A percentile compares a stretch with the other conserved stretches of the same genome.
Evolutionary conservation across 176 grass and related monocot species (phyloP).

Genomic region (Eleusine coracana): DNA sequence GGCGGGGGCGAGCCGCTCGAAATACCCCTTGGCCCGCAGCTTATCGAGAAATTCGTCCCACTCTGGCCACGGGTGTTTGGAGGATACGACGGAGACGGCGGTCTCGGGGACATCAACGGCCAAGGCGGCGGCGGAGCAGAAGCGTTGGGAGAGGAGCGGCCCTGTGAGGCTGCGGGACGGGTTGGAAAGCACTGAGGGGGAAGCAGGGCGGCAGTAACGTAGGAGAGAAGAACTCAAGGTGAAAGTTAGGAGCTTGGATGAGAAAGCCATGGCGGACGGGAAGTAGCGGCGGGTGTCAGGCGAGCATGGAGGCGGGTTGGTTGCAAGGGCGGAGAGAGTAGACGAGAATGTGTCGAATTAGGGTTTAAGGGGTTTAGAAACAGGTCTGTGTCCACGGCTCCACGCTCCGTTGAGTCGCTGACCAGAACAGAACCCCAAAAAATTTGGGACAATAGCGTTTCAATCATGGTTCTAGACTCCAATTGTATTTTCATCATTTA

Average conservation of each 20-base stretch:
- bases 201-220: constrained; percentile 37
- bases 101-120: constrained; percentile 2
- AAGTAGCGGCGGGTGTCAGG: constrained; percentile 5
- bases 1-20: constrained; percentile 35
- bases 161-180: constrained; percentile 30
- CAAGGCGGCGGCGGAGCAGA: constrained; percentile 49
- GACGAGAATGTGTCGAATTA: constrained; percentile 33
- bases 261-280: constrained; percentile 53
- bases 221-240: constrained; percentile 45
- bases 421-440: too few relatives aligned
- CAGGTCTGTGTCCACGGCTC: too few relatives aligned
- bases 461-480: too few relatives aligned
- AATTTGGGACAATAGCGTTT: too few relatives aligned
- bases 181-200: constrained; percentile 26
- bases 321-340: too few relatives aligned
- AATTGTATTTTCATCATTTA: too few relatives aligned
- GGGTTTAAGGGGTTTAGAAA: constrained; percentile 40
- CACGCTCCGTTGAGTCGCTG: too few relatives aligned
- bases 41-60: constrained; percentile 79
- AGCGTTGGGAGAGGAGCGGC: constrained; percentile 47
- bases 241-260: constrained; percentile 50
- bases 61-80: constrained; percentile 79
- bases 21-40: constrained; percentile 77
- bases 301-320: constrained; percentile 17
- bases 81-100: background rate